Base-by-base conservation (phyloP, 2,329 filamentous ascomycete genomes). In the Penicillium sp. region DNA sequence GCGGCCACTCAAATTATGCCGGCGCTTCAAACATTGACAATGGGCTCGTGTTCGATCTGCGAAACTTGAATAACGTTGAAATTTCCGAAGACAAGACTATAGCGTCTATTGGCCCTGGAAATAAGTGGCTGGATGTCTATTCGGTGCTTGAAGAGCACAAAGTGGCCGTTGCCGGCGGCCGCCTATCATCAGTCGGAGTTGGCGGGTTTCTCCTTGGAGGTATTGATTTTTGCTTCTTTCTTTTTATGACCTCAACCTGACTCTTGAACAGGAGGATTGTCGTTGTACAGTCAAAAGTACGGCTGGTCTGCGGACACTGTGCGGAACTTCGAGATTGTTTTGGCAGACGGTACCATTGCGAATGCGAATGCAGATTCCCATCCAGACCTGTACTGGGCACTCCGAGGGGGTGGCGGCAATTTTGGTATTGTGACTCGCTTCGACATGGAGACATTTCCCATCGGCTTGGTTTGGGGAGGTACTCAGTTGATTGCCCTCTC, bases 361-460 rank as follows among this genome's bases (percentile, higher is more conserved):
- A 50, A 50, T 35, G 47, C n/a, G 3, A 50, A 50, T 50, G 47
- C 24, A 2, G 30, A 30, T 7, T 23, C 9, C 12, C 2, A 50
- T 21, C 24, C 47, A 8, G 47, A 50, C n/a, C 47, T 50, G 16
- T 50, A 3, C 26, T 33, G 30, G 47, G 47, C 47, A 3, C 47
- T 50, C 11, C 26, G 20, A 23, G 47, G 47, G 2, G 47, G 47
- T 7, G 26, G 26, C 26, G 9, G 26, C 23, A 50, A 50, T 18
- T 50, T 50, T 50, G 47, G 47, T 18, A 50, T 50, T 23, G 47
- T 50, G 16, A 50, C 47, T 16, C 47, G 47, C 3, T 50, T 50
- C 20, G 47, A 50, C 47, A 4, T 50, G 20, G 20, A 46, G 24
- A 46, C 43, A 46, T 11, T 14, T 14, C 43, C 20, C 2, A 5